Percentiles rank a stretch among this genome's conserved stretches.
Conservation (phyloP, 2,329 filamentous ascomycete genomes). For the Drechslerella coelobrocha region DNA sequence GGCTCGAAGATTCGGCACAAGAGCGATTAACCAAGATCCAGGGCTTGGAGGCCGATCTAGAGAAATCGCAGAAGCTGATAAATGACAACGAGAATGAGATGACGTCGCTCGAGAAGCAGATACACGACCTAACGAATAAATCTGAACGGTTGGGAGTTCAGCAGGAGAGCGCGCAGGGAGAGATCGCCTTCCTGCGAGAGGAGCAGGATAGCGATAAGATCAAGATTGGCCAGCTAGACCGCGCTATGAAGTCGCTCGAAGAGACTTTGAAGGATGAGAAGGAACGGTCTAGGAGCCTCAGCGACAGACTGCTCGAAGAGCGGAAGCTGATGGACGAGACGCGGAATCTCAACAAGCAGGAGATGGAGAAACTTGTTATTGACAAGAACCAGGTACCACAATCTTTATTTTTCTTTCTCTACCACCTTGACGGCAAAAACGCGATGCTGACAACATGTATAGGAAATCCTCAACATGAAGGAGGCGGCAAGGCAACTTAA, state of each 20-base stretch:
- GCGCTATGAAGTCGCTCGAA: slow-evolving; percentile 78
- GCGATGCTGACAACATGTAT: not conserved
- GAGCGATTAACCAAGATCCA: slow-evolving; percentile 56
- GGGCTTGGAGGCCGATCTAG: slow-evolving; percentile 62
- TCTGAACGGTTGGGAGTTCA: slow-evolving; percentile 86
- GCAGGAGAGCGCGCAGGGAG: slow-evolving; percentile 87
- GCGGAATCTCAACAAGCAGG: slow-evolving; percentile 74
- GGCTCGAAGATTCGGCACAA: slow-evolving; percentile 82
- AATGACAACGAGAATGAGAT: slow-evolving; percentile 84
- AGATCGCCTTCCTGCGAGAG: slow-evolving; percentile 92
- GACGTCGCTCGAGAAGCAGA: slow-evolving; percentile 80
- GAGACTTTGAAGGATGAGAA: slow-evolving; percentile 82
- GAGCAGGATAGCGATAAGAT: slow-evolving; percentile 98
- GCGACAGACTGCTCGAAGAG: slow-evolving; percentile 63
- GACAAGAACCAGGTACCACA: slow-evolving; percentile 76
- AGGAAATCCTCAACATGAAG: slow-evolving; percentile 77
- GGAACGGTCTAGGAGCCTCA: slow-evolving; percentile 65
- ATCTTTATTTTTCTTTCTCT: no score
- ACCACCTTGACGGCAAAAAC: not conserved
- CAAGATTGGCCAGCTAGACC: slow-evolving; percentile 91
- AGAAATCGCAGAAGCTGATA: slow-evolving; percentile 82
- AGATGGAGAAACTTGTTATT: slow-evolving; percentile 90
- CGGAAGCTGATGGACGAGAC: slow-evolving; percentile 83
- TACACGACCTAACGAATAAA: slow-evolving; percentile 85
- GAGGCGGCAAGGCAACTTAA: slow-evolving; percentile 83